These are phyloP conservation scores for Aspergillus tanneri DNA, from an alignment of 2,329 filamentous ascomycete species.

Conservation along the genomic window DNA sequence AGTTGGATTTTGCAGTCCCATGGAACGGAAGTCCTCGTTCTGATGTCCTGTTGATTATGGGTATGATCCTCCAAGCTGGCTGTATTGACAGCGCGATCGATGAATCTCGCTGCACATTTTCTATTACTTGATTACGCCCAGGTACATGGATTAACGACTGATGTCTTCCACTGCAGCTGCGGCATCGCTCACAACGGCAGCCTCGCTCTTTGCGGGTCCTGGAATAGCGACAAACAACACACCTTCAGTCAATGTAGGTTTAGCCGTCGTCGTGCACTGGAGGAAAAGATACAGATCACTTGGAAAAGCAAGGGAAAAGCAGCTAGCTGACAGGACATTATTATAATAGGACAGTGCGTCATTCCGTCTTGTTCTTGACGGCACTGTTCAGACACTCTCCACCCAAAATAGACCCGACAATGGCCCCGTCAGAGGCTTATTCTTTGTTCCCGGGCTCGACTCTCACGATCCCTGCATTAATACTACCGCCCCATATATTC, in stretches of 20 bases:
- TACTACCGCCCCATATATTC: slow-evolving; percentile 64
- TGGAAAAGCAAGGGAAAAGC: neutral
- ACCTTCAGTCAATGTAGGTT: slow-evolving; percentile 37
- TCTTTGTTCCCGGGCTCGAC: slow-evolving; percentile 77
- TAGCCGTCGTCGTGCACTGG: neutral
- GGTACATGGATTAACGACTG: slow-evolving; percentile 10
- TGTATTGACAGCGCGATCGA: neutral
- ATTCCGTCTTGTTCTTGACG: slow-evolving; percentile 39
- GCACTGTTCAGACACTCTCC: slow-evolving; percentile 73
- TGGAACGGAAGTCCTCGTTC: neutral
- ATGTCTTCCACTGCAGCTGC: slow-evolving; percentile 23
- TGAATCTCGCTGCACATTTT: neutral
- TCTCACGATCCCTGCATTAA: slow-evolving; percentile 61
- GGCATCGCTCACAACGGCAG: slow-evolving; percentile 30
- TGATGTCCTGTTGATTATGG: neutral
- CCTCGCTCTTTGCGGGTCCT: slow-evolving; percentile 37
- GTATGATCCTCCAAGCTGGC: neutral
- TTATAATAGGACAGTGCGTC: slow-evolving; percentile 30
- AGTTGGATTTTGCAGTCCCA: neutral
- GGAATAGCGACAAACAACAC: slow-evolving; percentile 33
- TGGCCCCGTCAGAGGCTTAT: slow-evolving; percentile 69
- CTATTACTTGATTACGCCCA: neutral
- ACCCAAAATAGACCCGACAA: slow-evolving; percentile 62
- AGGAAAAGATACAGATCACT: neutral
- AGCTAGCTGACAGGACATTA: neutral